These are phyloP conservation scores for Linderniella brevidens DNA, from an alignment of 257 asterid genomes.

Conservation along the genomic window DNA sequence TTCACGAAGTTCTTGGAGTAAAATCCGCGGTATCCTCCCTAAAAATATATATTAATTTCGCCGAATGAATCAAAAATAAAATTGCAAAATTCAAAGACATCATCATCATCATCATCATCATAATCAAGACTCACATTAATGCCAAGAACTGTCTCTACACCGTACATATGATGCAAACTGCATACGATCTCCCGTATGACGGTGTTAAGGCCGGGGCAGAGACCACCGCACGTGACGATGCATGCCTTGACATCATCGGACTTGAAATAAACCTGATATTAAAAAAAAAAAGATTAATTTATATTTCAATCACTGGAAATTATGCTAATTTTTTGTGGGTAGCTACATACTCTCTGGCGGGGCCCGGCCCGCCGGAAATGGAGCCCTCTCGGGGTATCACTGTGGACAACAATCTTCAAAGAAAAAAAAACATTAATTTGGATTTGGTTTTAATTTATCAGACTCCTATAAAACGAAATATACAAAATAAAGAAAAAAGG, in stretches of 20 bases:
- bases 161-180: conserved; percentile 69
- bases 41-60: conserved; percentile 12
- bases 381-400: conserved; percentile 52
- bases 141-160: conserved; percentile 58
- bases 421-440: not conserved
- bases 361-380: conserved; percentile 99
- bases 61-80: not conserved
- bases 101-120: too few species aligned
- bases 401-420: conserved; percentile 62
- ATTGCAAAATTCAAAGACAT: not conserved
- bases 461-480: not conserved
- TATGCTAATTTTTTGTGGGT: not conserved
- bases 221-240: conserved; percentile 88
- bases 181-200: conserved; percentile 88
- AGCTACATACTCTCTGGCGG: conserved; percentile 46
- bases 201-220: conserved; percentile 91
- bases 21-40: conserved; percentile 90
- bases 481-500: conserved; percentile 8
- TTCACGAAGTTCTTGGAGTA: conserved; percentile 55
- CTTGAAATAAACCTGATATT: conserved; percentile 61
- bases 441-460: not conserved
- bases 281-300: not conserved
- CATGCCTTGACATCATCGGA: conserved; percentile 81
- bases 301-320: not conserved
- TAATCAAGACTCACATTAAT: conserved; percentile 31